A percentile compares a stretch with the other conserved stretches of the same genome.
These are phyloP conservation scores for Tulasnella sp. DNA, from an alignment of 768 basidiomycete species.

Conservation along the genomic window DNA sequence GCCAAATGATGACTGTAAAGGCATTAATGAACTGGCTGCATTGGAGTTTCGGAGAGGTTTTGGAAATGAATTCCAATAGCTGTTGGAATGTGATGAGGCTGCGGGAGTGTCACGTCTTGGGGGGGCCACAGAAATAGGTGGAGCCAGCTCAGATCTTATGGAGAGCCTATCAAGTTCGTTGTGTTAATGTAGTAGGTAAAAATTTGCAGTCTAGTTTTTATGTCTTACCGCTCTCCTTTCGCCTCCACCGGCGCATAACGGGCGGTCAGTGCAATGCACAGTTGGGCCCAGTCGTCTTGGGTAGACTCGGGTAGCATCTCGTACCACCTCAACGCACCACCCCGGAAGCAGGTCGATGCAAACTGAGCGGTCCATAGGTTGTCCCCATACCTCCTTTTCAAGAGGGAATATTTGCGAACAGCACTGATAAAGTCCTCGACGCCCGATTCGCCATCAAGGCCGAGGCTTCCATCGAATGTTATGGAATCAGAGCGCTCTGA, in stretches of 20 bases:
- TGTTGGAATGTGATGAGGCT: too few species aligned
- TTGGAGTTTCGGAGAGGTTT: too few species aligned
- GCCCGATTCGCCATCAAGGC: background rate
- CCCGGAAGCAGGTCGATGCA: background rate
- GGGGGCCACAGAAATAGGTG: too few species aligned
- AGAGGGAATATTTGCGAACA: background rate
- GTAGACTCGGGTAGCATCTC: background rate
- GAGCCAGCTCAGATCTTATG: background rate
- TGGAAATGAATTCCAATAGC: too few species aligned
- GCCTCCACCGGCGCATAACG: background rate
- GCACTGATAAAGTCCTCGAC: background rate
- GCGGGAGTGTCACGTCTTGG: too few species aligned
- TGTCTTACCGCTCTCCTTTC: background rate
- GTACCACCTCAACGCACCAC: background rate
- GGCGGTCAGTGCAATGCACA: background rate
- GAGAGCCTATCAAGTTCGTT: background rate
- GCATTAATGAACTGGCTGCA: too few species aligned
- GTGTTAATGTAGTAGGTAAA: background rate
- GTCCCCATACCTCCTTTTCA: background rate
- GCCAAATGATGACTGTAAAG: too few species aligned
- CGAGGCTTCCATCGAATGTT: background rate
- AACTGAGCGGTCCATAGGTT: background rate
- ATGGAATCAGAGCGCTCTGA: background rate
- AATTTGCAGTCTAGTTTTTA: background rate
- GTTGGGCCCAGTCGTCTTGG: background rate